phyloP scores from a whole-genome alignment of 495 filamentous ascomycete genomes.

The Penicillium verhagenii region DNA sequence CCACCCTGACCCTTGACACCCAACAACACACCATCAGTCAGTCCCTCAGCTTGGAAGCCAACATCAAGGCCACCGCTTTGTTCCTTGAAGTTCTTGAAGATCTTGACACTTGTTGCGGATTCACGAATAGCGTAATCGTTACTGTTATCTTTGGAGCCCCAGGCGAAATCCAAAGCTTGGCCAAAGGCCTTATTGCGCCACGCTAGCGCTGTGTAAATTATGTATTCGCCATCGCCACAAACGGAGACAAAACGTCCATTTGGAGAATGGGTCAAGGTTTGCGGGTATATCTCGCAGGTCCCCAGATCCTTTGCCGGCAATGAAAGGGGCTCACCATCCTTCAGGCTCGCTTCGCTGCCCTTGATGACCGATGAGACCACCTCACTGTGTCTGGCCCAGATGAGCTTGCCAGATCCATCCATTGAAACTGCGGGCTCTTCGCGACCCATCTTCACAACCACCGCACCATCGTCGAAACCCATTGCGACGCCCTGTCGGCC shows the following conservation, averaged over 20 bases:
- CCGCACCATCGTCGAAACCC: conserved; percentile 96
- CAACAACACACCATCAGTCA: conserved; percentile 86
- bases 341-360: conserved; percentile 74
- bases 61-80: conserved; percentile 87
- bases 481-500: conserved; percentile 92
- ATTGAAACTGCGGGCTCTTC: conserved; percentile 98
- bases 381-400: conserved; percentile 93
- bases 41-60: conserved; percentile 91
- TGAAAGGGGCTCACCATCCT: conserved; percentile 83
- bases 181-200: conserved; percentile 99
- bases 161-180: conserved; percentile 91
- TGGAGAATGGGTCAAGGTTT: conserved; percentile 89
- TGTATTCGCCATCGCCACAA: conserved; percentile 97
- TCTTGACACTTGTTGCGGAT: conserved; percentile 87
- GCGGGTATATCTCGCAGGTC: conserved; percentile 94
- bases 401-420: conserved; percentile 91
- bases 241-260: conserved; percentile 97
- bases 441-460: conserved; percentile 95
- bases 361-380: conserved; percentile 95
- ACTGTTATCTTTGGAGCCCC: conserved; percentile 96
- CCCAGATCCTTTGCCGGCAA: conserved; percentile 93
- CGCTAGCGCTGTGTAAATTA: conserved; percentile 95
- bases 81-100: conserved; percentile 97
- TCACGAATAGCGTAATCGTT: conserved; percentile 98
- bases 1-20: conserved; percentile 94